A percentile compares a stretch with the other conserved stretches of the same genome.
Evolutionary conservation across 176 grass and related monocot genomes (phyloP).

Genomic region (Triticum urartu): DNA sequence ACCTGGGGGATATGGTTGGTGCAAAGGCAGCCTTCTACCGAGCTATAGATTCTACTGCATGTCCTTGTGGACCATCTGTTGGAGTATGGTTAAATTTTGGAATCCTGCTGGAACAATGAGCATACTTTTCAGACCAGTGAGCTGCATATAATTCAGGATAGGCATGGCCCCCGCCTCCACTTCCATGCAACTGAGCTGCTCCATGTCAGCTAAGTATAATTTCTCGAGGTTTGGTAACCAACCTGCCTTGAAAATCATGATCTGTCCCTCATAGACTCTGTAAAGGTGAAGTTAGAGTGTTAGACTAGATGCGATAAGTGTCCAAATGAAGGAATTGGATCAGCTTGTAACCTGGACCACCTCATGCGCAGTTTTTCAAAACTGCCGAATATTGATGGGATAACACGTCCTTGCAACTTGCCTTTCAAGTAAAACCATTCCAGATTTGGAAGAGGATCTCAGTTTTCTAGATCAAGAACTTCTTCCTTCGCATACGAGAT

Average conservation of each 20-base stretch:
- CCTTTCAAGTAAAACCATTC: neutral
- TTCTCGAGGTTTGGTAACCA: conserved; percentile 12
- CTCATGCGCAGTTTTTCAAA: neutral
- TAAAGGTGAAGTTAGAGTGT: neutral
- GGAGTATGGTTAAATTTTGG: neutral
- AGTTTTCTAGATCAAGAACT: neutral
- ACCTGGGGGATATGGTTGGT: too few relatives aligned
- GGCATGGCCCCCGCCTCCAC: neutral
- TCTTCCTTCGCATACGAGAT: neutral
- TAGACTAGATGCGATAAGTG: neutral
- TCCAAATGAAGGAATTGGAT: neutral
- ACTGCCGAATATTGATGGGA: neutral
- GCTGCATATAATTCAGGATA: neutral
- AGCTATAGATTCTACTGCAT: neutral
- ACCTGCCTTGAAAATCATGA: neutral
- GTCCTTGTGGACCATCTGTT: neutral
- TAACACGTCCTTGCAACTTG: neutral
- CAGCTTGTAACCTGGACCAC: neutral
- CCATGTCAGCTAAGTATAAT: neutral
- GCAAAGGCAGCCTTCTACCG: too few relatives aligned
- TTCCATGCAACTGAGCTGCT: neutral
- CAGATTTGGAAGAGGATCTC: neutral
- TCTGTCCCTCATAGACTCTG: neutral
- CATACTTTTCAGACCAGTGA: neutral
- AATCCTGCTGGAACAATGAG: neutral